These are phyloP conservation scores for Fagus crenata DNA, from an alignment of 306 rosid genomes.

Conservation along the genomic window DNA sequence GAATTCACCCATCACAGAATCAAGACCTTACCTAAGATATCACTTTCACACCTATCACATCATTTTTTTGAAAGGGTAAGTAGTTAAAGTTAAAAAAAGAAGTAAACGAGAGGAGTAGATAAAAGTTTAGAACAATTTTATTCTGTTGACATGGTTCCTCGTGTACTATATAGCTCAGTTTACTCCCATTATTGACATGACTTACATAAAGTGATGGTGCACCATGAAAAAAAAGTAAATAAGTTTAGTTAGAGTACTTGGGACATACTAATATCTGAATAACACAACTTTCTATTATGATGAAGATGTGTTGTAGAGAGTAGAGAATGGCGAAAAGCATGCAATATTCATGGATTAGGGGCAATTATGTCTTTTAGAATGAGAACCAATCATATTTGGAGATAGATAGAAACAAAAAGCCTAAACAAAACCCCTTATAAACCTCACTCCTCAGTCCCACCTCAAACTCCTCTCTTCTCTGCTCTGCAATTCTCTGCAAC, in stretches of 20 bases:
- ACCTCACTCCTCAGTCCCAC: constrained; percentile 10
- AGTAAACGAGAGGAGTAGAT: too few relatives aligned
- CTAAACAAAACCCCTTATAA: constrained; percentile 20
- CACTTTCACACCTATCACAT: too few relatives aligned
- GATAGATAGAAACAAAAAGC: background rate
- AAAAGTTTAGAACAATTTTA: too few relatives aligned
- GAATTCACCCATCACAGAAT: too few relatives aligned
- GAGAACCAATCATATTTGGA: background rate
- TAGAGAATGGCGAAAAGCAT: background rate
- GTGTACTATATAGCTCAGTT: too few relatives aligned
- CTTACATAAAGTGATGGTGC: too few relatives aligned
- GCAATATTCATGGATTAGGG: background rate
- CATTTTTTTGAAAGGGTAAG: too few relatives aligned
- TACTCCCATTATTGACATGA: too few relatives aligned
- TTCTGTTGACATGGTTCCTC: too few relatives aligned
- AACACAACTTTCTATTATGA: background rate
- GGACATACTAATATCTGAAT: background rate
- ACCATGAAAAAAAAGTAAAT: too few relatives aligned
- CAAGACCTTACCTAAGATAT: too few relatives aligned
- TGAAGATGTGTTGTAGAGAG: background rate
- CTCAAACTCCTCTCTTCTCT: background rate
- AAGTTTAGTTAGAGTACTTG: background rate
- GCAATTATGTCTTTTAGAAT: background rate
- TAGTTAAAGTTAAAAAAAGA: too few relatives aligned
- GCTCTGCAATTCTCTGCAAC: background rate